These are phyloP conservation scores for Aspergillus olivimuriae DNA, from an alignment of 495 filamentous ascomycete species.

Conservation along the genomic window DNA sequence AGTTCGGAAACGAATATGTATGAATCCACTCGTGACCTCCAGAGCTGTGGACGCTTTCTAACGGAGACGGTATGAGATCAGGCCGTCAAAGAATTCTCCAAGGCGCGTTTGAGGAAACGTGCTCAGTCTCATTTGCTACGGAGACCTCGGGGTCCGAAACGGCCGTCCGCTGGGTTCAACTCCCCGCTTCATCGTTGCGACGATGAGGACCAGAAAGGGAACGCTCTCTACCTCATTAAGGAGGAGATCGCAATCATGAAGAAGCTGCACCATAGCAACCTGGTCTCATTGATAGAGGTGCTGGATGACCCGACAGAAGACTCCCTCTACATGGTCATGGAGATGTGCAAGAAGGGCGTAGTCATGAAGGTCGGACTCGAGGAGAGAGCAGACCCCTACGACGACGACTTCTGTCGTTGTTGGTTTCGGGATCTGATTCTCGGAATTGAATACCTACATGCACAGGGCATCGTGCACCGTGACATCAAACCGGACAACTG, in stretches of 20 bases:
- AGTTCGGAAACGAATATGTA: slow-evolving; percentile 91
- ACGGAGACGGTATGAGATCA: slow-evolving; percentile 26
- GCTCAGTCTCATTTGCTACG: slow-evolving; percentile 88
- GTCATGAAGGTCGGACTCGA: slow-evolving; percentile 94
- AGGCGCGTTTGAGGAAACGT: slow-evolving; percentile 83
- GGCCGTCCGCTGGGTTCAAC: slow-evolving; percentile 56
- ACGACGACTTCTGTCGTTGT: slow-evolving; percentile 72
- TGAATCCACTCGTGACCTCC: slow-evolving; percentile 23
- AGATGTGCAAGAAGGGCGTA: slow-evolving; percentile 98
- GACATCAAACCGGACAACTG: slow-evolving; percentile 99
- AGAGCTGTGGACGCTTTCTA: background rate
- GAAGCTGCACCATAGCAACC: slow-evolving; percentile 88
- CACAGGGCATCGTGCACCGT: slow-evolving; percentile 90
- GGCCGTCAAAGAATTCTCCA: slow-evolving; percentile 98
- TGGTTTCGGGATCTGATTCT: slow-evolving; percentile 96
- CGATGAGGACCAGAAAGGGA: slow-evolving; percentile 55
- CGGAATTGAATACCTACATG: slow-evolving; percentile 93
- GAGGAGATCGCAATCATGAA: slow-evolving; percentile 99
- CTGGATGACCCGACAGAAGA: slow-evolving; percentile 93
- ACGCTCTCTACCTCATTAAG: slow-evolving; percentile 81
- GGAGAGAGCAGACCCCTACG: slow-evolving; percentile 75
- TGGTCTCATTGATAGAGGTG: slow-evolving; percentile 90
- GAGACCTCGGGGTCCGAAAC: slow-evolving; percentile 49
- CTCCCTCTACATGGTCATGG: slow-evolving; percentile 95
- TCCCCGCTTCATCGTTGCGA: slow-evolving; percentile 50